Evolutionary conservation across 1,139 yeast species (phyloP), one percentile per base, ranked within the genome.

Genomic region (Lodderomyces elongisporus): DNA sequence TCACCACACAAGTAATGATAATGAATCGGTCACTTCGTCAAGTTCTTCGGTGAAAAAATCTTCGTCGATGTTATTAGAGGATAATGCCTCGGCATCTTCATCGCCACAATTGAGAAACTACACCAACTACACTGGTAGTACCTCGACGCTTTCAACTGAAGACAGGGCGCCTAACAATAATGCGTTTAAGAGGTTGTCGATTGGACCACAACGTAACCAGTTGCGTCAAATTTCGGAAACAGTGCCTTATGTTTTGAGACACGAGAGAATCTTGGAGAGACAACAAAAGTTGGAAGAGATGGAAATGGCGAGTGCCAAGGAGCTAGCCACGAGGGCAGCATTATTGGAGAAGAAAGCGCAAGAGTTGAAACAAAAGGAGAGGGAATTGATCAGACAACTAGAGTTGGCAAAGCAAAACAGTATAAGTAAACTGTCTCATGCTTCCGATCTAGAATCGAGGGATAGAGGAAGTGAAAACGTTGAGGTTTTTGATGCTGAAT

Each of bases 161-260:
- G 41, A 36, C 41, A 49, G 26, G 44, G 49, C 37, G 48, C 60
- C 46, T 48, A 56, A 52, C 48, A 53, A 36, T 27, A 48, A 62
- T 60, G 67, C 74, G 12, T 76, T 78, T 48, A 74, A 74, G 55
- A 64, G 77, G 42, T 62, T 75, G 43, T 77, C 81, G 30, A 70
- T 63, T 54, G 75, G 62, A 12, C 80, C 79, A 5, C 83, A 81
- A 48, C 72, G 85, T 42, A 70, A 70, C 46, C 85, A 81, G 56
- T 64, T 83, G 45, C 71, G 93, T 52, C 83, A 79, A 52, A 77
- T 83, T 36, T 79, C 88, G 24, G 91, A 82, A 51, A 83, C 91
- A 2, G 85, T 83, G 20, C 93, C 93, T 22, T 83, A 83, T 46
- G 83, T 82, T 24, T 63, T 83, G 43, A 74, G 85, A 52, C 91